These are phyloP conservation scores for Phytophthora europaea DNA, from an alignment of 352 stramenopile species.

Conservation along the genomic window DNA sequence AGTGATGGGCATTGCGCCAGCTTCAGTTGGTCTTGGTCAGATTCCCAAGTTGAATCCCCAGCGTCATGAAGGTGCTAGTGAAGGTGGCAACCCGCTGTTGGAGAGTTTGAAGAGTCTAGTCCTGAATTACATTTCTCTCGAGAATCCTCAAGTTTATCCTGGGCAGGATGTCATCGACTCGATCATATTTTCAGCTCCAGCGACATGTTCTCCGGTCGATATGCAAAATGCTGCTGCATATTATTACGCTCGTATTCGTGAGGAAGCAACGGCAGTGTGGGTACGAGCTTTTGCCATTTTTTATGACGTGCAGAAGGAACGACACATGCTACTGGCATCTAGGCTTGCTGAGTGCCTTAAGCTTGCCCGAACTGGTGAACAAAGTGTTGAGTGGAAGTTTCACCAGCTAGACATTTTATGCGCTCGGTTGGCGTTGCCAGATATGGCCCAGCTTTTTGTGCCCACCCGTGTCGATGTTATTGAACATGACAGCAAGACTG, in stretches of 20 bases:
- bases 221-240: slow-evolving; percentile 55
- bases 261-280: slow-evolving; percentile 81
- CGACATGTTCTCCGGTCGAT: slow-evolving; percentile 45
- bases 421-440: slow-evolving; percentile 73
- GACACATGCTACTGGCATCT: slow-evolving; percentile 62
- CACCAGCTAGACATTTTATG: slow-evolving; percentile 86
- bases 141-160: slow-evolving; percentile 22
- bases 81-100: slow-evolving; percentile 68
- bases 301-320: slow-evolving; percentile 69
- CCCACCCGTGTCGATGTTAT: slow-evolving; percentile 73
- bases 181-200: slow-evolving; percentile 53
- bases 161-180: slow-evolving; percentile 47
- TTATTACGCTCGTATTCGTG: slow-evolving; percentile 65
- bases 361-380: slow-evolving; percentile 35
- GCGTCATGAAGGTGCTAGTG: slow-evolving; percentile 25
- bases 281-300: slow-evolving; percentile 81
- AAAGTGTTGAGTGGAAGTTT: slow-evolving; percentile 64
- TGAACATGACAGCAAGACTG: slow-evolving; percentile 45
- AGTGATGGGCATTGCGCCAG: slow-evolving; percentile 76
- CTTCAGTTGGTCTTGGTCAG: slow-evolving; percentile 87
- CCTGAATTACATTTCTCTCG: slow-evolving; percentile 54
- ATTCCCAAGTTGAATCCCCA: slow-evolving; percentile 38
- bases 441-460: slow-evolving; percentile 84
- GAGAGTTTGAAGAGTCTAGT: slow-evolving; percentile 79
- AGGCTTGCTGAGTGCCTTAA: slow-evolving; percentile 71